These are phyloP conservation scores for Pseudogymnoascus sp. DNA, from an alignment of 2,329 filamentous ascomycete species.

Conservation along the genomic window DNA sequence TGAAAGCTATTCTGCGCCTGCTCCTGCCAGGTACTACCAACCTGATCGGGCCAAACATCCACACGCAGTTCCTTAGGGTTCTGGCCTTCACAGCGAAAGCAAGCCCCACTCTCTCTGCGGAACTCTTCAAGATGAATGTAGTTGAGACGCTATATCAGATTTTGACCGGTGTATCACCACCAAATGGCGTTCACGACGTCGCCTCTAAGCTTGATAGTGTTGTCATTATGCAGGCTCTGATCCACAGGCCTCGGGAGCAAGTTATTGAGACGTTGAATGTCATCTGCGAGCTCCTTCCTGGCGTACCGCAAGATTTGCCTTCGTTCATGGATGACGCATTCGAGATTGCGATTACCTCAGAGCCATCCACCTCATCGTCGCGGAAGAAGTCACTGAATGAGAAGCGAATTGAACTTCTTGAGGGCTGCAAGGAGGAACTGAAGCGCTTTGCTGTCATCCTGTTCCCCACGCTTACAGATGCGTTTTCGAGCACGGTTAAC, in stretches of 20 bases:
- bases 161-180: conserved; percentile 87
- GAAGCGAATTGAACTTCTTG: conserved; percentile 71
- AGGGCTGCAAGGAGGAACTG: conserved; percentile 77
- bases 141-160: conserved; percentile 98
- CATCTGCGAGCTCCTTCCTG: conserved; percentile 86
- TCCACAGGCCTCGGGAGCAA: conserved; percentile 90
- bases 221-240: conserved; percentile 96
- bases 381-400: conserved; percentile 57
- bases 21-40: conserved; percentile 92
- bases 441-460: conserved; percentile 88
- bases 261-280: conserved; percentile 96
- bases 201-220: conserved; percentile 89
- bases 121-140: conserved; percentile 91
- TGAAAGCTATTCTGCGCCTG: conserved; percentile 76
- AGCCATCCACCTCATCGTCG: conserved; percentile 35
- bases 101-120: conserved; percentile 77
- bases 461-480: conserved; percentile 89
- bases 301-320: conserved; percentile 50
- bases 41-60: conserved; percentile 84
- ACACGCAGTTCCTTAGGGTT: conserved; percentile 91
- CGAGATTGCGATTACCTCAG: conserved; percentile 31
- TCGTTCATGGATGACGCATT: conserved; percentile 37
- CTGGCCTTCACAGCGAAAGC: conserved; percentile 83
- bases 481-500: conserved; percentile 96
- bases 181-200: conserved; percentile 66